Conservation (phyloP, 2,329 filamentous ascomycete species). For the Monilinia polystroma region DNA sequence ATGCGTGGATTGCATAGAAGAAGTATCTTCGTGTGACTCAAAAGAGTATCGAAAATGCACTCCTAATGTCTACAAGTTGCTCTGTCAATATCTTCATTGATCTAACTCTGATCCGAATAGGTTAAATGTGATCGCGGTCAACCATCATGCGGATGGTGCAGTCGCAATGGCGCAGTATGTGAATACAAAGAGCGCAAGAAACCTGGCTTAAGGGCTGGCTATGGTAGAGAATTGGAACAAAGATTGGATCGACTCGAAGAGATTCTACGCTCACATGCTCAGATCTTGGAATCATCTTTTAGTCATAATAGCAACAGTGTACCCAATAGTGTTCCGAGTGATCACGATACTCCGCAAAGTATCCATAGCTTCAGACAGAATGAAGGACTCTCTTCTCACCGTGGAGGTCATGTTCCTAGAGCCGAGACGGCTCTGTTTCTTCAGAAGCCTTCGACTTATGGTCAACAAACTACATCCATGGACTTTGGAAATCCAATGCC, state of each 20-base stretch:
- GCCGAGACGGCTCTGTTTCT: conserved; percentile 61
- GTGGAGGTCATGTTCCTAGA: conserved; percentile 46
- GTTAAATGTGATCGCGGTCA: conserved; percentile 76
- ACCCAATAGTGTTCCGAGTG: conserved; percentile 49
- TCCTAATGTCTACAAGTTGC: not conserved
- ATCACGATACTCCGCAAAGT: conserved; percentile 57
- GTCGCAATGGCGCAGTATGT: conserved; percentile 60
- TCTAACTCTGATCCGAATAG: conserved; percentile 42
- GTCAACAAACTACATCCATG: conserved; percentile 48
- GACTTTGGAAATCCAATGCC: conserved; percentile 50
- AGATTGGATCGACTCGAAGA: conserved; percentile 69
- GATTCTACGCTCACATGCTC: conserved; percentile 63
- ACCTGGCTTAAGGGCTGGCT: conserved; percentile 61
- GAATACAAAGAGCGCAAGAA: conserved; percentile 70
- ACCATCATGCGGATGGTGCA: conserved; percentile 69
- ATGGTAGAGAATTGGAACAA: conserved; percentile 71
- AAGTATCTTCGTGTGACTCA: conserved; percentile 10
- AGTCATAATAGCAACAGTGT: conserved; percentile 34
- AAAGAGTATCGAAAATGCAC: not conserved
- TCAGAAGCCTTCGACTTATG: conserved; percentile 56
- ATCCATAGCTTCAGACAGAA: conserved; percentile 49
- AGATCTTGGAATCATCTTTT: conserved; percentile 61
- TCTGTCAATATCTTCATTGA: not conserved
- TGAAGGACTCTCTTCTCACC: conserved; percentile 42
- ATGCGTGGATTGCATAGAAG: not conserved